Percentiles rank a stretch among this genome's conserved stretches.
Evolutionary conservation across 2,329 filamentous ascomycete genomes (phyloP).

Genomic region (Xylogone sp.): DNA sequence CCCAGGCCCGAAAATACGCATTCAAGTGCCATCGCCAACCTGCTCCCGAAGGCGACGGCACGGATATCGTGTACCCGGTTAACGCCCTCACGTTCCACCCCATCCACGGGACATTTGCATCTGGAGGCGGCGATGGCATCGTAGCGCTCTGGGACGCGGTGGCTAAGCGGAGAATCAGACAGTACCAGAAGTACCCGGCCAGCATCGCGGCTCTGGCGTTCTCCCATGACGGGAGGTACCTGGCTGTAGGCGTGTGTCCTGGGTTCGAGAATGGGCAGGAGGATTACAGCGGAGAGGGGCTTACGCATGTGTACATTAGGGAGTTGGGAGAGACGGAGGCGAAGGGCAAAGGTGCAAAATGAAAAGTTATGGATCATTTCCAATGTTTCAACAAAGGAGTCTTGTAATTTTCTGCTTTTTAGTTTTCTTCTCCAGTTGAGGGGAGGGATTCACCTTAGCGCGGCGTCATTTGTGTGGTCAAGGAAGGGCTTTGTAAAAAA

Average conservation of each 20-base stretch:
- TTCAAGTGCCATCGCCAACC: constrained; percentile 96
- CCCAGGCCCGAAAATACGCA: constrained; percentile 90
- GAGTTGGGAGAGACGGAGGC: constrained; percentile 86
- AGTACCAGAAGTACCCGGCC: constrained; percentile 62
- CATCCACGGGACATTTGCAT: constrained; percentile 61
- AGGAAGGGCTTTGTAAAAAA: neutral
- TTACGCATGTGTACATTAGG: constrained; percentile 74
- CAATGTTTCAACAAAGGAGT: neutral
- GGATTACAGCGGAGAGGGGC: constrained; percentile 68
- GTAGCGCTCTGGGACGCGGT: constrained; percentile 71
- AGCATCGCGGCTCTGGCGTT: constrained; percentile 63
- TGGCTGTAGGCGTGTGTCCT: constrained; percentile 65
- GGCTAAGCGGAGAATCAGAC: constrained; percentile 64
- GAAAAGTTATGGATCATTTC: neutral
- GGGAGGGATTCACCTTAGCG: neutral
- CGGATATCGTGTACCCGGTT: constrained; percentile 70
- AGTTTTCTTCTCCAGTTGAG: too few relatives aligned
- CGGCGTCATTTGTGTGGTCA: neutral
- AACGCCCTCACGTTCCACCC: constrained; percentile 70
- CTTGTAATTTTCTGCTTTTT: too few relatives aligned
- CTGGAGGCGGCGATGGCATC: constrained; percentile 68
- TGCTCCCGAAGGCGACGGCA: constrained; percentile 50
- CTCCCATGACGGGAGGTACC: constrained; percentile 57
- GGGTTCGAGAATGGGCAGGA: constrained; percentile 72
- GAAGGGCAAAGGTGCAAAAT: constrained; percentile 28